phyloP scores from a whole-genome alignment of 1,284 basidiomycete genomes.

The Inonotus obliquus region DNA sequence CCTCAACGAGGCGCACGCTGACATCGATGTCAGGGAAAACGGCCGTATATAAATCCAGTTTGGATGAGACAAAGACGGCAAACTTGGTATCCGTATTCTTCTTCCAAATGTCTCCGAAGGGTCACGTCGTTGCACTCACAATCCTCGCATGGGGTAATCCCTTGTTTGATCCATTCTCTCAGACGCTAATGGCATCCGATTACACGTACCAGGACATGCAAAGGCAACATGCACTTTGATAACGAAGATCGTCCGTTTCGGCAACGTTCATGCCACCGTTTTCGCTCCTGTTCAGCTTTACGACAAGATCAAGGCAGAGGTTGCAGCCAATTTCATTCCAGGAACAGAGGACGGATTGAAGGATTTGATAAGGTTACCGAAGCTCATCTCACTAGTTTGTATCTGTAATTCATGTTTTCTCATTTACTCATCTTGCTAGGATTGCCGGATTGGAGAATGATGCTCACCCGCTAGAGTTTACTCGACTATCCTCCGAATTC shows the following conservation, averaged over 20 bases:
- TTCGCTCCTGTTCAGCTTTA: background rate
- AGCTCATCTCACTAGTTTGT: background rate
- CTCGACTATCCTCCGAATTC: background rate
- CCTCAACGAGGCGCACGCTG: too few species aligned
- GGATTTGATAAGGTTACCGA: slow-evolving; percentile 1
- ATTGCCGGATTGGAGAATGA: background rate
- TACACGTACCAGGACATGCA: background rate
- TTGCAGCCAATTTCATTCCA: background rate
- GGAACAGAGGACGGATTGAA: background rate
- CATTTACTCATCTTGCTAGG: background rate
- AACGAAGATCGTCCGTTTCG: background rate
- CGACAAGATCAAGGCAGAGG: background rate
- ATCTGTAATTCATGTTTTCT: background rate
- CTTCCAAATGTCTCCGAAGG: background rate
- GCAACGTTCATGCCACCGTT: slow-evolving; percentile 1
- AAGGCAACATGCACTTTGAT: slow-evolving; percentile 7
- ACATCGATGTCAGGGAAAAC: too few species aligned
- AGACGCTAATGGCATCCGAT: background rate
- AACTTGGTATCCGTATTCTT: too few species aligned
- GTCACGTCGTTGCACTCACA: background rate
- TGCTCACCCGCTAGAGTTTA: background rate
- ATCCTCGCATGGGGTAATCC: background rate
- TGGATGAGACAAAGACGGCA: too few species aligned
- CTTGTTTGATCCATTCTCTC: background rate
- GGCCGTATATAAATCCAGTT: too few species aligned